Conservation (phyloP, 495 filamentous ascomycete species). For the Hypoxylon fuscum region DNA sequence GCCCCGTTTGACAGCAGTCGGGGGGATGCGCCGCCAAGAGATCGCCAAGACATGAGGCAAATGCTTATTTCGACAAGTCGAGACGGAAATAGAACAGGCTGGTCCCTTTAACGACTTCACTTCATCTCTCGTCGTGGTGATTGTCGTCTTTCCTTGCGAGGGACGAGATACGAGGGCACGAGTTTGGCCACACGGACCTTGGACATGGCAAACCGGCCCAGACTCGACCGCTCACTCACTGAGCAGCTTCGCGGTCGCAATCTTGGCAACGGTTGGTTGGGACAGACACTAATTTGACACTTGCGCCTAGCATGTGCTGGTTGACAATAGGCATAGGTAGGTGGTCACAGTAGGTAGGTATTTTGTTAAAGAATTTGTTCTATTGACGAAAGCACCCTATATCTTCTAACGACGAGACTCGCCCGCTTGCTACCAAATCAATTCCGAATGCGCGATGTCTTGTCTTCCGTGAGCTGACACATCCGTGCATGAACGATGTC, state of each 20-base stretch:
- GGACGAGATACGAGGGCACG: background rate
- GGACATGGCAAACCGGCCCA: too few species aligned
- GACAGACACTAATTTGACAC: too few species aligned
- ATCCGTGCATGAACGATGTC: slow-evolving; percentile 7
- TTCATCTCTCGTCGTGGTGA: background rate
- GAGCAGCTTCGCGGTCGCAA: too few species aligned
- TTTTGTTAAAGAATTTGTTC: slow-evolving; percentile 7
- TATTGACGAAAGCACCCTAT: slow-evolving; percentile 16
- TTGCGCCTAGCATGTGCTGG: too few species aligned
- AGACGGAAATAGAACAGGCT: slow-evolving; percentile 11
- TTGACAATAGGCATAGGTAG: too few species aligned
- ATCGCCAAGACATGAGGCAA: slow-evolving; percentile 46
- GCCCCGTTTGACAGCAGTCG: slow-evolving; percentile 26
- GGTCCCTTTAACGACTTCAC: slow-evolving; percentile 16
- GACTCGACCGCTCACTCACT: too few species aligned
- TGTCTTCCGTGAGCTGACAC: slow-evolving; percentile 10
- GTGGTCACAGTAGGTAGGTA: too few species aligned
- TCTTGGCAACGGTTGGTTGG: too few species aligned
- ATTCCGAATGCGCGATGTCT: slow-evolving; percentile 16
- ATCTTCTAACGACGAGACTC: background rate
- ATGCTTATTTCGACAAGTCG: slow-evolving; percentile 40
- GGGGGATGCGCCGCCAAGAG: slow-evolving; percentile 39
- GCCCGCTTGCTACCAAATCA: background rate
- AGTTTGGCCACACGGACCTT: too few species aligned
- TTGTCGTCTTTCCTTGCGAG: background rate